These are phyloP conservation scores for Thelonectria blattea DNA, from an alignment of 2,329 filamentous ascomycete species.

Conservation along the genomic window DNA sequence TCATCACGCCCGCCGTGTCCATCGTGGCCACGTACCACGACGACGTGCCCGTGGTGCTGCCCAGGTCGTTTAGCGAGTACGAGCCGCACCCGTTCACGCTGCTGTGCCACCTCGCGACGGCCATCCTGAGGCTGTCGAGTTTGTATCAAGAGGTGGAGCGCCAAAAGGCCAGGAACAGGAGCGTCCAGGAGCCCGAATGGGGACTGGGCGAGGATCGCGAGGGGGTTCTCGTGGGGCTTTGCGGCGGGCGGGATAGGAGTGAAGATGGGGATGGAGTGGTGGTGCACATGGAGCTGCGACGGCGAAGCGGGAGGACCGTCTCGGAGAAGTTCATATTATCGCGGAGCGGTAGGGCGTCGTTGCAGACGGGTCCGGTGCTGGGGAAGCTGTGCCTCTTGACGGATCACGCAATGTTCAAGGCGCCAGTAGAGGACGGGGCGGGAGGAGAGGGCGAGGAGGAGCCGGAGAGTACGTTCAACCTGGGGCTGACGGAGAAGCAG, in stretches of 20 bases:
- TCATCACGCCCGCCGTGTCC: constrained; percentile 70
- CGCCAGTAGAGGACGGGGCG: constrained; percentile 45
- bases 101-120: constrained; percentile 86
- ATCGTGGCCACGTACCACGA: constrained; percentile 82
- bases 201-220: constrained; percentile 80
- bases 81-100: constrained; percentile 73
- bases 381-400: constrained; percentile 66
- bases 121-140: constrained; percentile 75
- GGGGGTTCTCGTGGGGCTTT: constrained; percentile 75
- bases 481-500: constrained; percentile 91
- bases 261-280: constrained; percentile 89
- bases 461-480: constrained; percentile 79
- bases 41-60: constrained; percentile 70
- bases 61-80: constrained; percentile 56
- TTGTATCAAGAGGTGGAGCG: constrained; percentile 76
- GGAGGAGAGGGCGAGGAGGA: constrained; percentile 55
- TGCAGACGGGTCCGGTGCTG: constrained; percentile 23
- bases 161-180: constrained; percentile 78
- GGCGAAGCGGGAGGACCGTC: constrained; percentile 81
- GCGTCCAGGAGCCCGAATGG: constrained; percentile 76
- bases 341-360: constrained; percentile 31
- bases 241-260: constrained; percentile 58
- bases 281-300: constrained; percentile 83
- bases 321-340: constrained; percentile 67
- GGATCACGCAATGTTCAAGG: constrained; percentile 75